phyloP scores from a whole-genome alignment of 2,329 filamentous ascomycete genomes.

The Paracoccidioides brasiliensis region DNA sequence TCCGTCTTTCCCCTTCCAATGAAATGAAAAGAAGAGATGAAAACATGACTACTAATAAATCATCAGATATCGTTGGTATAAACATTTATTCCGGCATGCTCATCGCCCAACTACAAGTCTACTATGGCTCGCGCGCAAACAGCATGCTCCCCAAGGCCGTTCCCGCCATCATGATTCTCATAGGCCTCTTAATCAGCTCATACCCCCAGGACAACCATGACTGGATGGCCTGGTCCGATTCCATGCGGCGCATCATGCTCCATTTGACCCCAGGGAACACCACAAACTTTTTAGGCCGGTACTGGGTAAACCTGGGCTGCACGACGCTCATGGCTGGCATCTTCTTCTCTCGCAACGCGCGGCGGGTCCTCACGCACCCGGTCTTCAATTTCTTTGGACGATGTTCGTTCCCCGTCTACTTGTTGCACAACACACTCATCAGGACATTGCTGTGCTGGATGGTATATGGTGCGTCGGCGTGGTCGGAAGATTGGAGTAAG shows the following conservation, averaged over 20 bases:
- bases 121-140: slow-evolving; percentile 11
- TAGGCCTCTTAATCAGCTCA: slow-evolving; percentile 13
- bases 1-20: too few relatives aligned
- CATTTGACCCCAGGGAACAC: slow-evolving; percentile 9
- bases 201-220: slow-evolving; percentile 16
- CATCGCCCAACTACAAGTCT: slow-evolving; percentile 16
- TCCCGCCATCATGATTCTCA: slow-evolving; percentile 12
- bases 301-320: slow-evolving; percentile 14
- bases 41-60: background rate
- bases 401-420: slow-evolving; percentile 17
- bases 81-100: slow-evolving; percentile 17
- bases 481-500: background rate
- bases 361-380: slow-evolving; percentile 9
- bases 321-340: slow-evolving; percentile 13
- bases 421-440: slow-evolving; percentile 16
- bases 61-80: slow-evolving; percentile 13
- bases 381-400: slow-evolving; percentile 17
- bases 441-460: slow-evolving; percentile 15
- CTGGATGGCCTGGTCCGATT: slow-evolving; percentile 14
- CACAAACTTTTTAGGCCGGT: slow-evolving; percentile 12
- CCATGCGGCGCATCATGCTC: slow-evolving; percentile 8
- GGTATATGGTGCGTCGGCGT: slow-evolving; percentile 10
- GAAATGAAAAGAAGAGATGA: background rate
- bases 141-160: slow-evolving; percentile 11
- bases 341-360: slow-evolving; percentile 13